phyloP scores from a whole-genome alignment of 805 yeast species.

The Saturnispora galanensis region DNA sequence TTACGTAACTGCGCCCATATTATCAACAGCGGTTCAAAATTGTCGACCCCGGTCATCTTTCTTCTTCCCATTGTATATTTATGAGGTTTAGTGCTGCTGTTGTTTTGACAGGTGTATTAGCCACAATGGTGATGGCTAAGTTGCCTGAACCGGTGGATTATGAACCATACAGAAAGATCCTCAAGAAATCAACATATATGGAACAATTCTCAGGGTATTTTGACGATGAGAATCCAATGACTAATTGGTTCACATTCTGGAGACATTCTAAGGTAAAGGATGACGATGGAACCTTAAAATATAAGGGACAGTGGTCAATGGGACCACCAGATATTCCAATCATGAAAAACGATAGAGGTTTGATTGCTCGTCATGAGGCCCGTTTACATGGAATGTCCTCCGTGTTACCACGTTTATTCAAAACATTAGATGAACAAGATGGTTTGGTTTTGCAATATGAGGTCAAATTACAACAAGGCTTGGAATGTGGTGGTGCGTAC shows the following conservation, averaged over 20 bases:
- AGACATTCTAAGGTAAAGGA: slow-evolving; percentile 46
- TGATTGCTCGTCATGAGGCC: slow-evolving; percentile 66
- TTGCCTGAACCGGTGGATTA: not conserved
- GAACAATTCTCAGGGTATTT: slow-evolving; percentile 32
- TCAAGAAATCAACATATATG: slow-evolving; percentile 25
- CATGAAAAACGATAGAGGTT: slow-evolving; percentile 57
- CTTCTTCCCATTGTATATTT: not conserved
- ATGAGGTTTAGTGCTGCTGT: not conserved
- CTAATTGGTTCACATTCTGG: slow-evolving; percentile 40
- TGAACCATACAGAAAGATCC: slow-evolving; percentile 16
- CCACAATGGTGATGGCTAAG: not conserved
- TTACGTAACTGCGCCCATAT: not conserved
- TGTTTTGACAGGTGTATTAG: not conserved
- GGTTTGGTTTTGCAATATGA: slow-evolving; percentile 84
- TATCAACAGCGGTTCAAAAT: no score
- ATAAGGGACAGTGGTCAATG: slow-evolving; percentile 67
- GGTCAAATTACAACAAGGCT: slow-evolving; percentile 69
- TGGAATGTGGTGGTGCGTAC: slow-evolving; percentile 86
- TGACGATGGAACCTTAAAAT: slow-evolving; percentile 46
- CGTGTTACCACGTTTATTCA: slow-evolving; percentile 45
- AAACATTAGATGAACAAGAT: slow-evolving; percentile 38
- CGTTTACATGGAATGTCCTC: slow-evolving; percentile 77
- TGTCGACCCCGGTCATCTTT: no score
- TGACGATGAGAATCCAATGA: slow-evolving; percentile 58
- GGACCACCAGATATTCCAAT: slow-evolving; percentile 59